Evolutionary conservation across 352 stramenopile genomes (phyloP), one percentile per base, ranked within the genome.

Genomic region (Globisporangium okanoganense): DNA sequence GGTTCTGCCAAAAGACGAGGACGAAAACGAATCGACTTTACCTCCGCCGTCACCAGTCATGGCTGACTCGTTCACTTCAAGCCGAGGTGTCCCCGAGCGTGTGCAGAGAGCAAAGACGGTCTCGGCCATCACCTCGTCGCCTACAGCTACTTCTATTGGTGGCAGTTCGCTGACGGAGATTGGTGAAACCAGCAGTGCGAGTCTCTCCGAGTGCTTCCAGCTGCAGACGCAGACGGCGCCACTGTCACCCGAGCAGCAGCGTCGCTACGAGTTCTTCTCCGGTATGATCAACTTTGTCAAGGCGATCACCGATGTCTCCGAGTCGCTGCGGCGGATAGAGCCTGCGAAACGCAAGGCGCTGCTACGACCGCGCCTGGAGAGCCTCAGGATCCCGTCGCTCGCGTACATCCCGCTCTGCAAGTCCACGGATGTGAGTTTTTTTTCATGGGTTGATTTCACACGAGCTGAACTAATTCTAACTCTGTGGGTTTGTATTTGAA

Each of bases 341-440:
- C 82, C 79, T 9, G 1, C 61, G 27, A 87, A 92, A 52, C 78
- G 82, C 44, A 92, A 92, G 57, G 72, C 72, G 40, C 53, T 80
- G 38, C 50, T 94, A 27, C 63, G 67, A 0, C 67, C 73, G 36
- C 70, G 76, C 5, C 66, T 94, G 29, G 71, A 80, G 43, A 62
- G 73, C n/a, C 66, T 94, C 38, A 52, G 65, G 33, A 58, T 92
- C 52, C 85, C 85, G 8, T 56, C 50, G 6, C 73, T 75, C 38
- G 82, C 79, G n/a, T 94, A 94, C 47, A 71, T 94, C 14, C 85
- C 85, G 47, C 74, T 94, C 22, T 94, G 85, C 73, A 88, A 88
- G 48, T 88, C 85, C 10, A 92, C 85, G 2, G 85, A 94, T 29
- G 83, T 92, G 64, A 33, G 27, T 20, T 24, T 25, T 36, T 61